phyloP scores from a whole-genome alignment of 1,139 yeast genomes.

The Magnusiomyces tetraspermus region DNA sequence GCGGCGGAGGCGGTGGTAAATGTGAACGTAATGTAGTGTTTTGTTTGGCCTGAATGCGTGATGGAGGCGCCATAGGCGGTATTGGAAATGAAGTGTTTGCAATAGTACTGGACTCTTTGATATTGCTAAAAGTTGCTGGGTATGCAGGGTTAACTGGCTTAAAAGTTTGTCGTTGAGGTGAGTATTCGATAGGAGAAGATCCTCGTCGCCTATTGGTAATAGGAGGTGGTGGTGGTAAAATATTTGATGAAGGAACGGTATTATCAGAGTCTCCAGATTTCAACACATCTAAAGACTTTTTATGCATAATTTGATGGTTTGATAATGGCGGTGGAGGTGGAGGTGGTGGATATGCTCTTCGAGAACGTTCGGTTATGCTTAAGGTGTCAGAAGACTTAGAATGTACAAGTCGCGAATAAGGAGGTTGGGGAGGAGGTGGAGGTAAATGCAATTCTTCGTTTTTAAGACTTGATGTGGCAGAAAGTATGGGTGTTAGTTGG shows the following conservation, averaged over 20 bases:
- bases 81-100: too few relatives aligned
- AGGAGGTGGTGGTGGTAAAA: too few relatives aligned
- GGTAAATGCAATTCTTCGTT: neutral
- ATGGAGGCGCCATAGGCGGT: too few relatives aligned
- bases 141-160: too few relatives aligned
- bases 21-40: too few relatives aligned
- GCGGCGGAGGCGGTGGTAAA: constrained; percentile 4
- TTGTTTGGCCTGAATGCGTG: too few relatives aligned
- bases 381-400: constrained; percentile 3
- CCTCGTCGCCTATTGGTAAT: too few relatives aligned
- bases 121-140: too few relatives aligned
- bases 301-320: neutral
- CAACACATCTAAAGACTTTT: neutral
- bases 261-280: neutral
- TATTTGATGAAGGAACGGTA: neutral
- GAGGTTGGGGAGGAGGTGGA: constrained; percentile 6
- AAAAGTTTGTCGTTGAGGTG: too few relatives aligned
- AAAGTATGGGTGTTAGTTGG: neutral
- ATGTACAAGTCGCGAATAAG: neutral
- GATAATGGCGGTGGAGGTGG: constrained; percentile 1
- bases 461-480: neutral
- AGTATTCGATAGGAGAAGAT: too few relatives aligned
- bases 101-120: too few relatives aligned
- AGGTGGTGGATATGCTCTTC: neutral
- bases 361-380: neutral